Percentiles rank a stretch among this genome's conserved stretches.
phyloP scores from a whole-genome alignment of 1,284 basidiomycete species.

The Mycosarcoma mackinlayi region DNA sequence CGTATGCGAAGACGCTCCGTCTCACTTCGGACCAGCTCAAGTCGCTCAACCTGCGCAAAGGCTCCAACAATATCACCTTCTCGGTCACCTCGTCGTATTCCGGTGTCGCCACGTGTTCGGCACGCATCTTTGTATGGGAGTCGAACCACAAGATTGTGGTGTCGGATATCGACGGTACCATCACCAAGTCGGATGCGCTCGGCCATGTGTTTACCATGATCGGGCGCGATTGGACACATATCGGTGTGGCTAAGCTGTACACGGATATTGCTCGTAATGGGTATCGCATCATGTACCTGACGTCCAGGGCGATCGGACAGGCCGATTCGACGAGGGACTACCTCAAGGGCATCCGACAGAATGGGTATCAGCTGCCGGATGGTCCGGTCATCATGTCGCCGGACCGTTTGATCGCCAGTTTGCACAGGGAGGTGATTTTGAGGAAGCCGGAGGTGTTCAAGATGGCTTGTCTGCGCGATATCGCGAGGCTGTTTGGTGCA shows the following conservation, averaged over 20 bases:
- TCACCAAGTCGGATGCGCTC: conserved; percentile 91
- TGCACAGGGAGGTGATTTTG: conserved; percentile 77
- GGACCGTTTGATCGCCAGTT: conserved; percentile 90
- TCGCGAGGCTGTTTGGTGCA: conserved; percentile 88
- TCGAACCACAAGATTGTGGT: conserved; percentile 88
- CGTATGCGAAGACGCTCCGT: conserved; percentile 91
- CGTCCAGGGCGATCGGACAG: conserved; percentile 96
- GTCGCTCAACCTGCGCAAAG: conserved; percentile 81
- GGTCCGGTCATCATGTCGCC: conserved; percentile 99
- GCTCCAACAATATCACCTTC: conserved; percentile 92
- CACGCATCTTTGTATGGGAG: conserved; percentile 96
- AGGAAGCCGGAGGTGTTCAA: conserved; percentile 99
- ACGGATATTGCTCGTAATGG: conserved; percentile 95
- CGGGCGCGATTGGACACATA: conserved; percentile 99
- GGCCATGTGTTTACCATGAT: conserved; percentile 99
- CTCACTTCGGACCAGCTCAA: conserved; percentile 82
- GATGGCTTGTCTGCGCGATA: conserved; percentile 98
- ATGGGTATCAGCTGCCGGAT: conserved; percentile 93
- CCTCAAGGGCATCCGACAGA: conserved; percentile 92
- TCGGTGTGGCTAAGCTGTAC: conserved; percentile 97
- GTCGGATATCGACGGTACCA: conserved; percentile 98
- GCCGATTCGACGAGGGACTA: conserved; percentile 97
- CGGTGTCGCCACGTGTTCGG: conserved; percentile 82
- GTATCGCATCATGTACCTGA: conserved; percentile 98
- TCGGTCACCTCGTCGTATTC: conserved; percentile 85